Percentiles rank a stretch among this genome's conserved stretches.
Evolutionary conservation across 805 yeast species (phyloP).

Genomic region (Ogataea trehalophila): DNA sequence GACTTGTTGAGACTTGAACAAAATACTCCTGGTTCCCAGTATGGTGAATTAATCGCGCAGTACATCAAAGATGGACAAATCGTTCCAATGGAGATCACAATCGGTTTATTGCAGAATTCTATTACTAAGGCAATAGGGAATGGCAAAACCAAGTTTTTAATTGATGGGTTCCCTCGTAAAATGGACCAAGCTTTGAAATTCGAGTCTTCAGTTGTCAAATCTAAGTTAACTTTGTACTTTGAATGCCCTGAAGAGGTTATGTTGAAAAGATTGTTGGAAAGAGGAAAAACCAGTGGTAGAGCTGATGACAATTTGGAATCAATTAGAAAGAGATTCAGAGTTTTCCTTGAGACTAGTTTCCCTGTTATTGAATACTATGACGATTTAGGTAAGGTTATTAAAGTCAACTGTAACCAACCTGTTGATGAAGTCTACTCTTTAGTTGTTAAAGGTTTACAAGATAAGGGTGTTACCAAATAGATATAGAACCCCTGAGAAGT

Average conservation of each 20-base stretch:
- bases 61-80: constrained; percentile 84
- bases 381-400: constrained; percentile 68
- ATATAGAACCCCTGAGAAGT: background rate
- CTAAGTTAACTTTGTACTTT: constrained; percentile 67
- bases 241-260: constrained; percentile 81
- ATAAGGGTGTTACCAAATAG: constrained; percentile 28
- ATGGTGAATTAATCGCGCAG: constrained; percentile 78
- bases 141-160: constrained; percentile 62
- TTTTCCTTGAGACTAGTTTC: constrained; percentile 83
- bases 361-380: constrained; percentile 89
- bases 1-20: constrained; percentile 93
- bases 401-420: constrained; percentile 71
- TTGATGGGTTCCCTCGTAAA: constrained; percentile 96
- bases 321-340: constrained; percentile 81
- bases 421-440: constrained; percentile 72
- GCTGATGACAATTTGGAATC: constrained; percentile 89
- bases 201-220: constrained; percentile 70
- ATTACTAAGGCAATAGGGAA: constrained; percentile 46
- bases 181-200: constrained; percentile 98
- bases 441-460: constrained; percentile 62
- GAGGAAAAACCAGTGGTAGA: constrained; percentile 95
- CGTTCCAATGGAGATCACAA: constrained; percentile 91
- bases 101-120: constrained; percentile 77
- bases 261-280: constrained; percentile 77
- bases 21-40: constrained; percentile 70